Percentiles rank a stretch among this genome's conserved stretches.
phyloP scores from a whole-genome alignment of 2,329 filamentous ascomycete genomes.

The Colletotrichum theobromicola region DNA sequence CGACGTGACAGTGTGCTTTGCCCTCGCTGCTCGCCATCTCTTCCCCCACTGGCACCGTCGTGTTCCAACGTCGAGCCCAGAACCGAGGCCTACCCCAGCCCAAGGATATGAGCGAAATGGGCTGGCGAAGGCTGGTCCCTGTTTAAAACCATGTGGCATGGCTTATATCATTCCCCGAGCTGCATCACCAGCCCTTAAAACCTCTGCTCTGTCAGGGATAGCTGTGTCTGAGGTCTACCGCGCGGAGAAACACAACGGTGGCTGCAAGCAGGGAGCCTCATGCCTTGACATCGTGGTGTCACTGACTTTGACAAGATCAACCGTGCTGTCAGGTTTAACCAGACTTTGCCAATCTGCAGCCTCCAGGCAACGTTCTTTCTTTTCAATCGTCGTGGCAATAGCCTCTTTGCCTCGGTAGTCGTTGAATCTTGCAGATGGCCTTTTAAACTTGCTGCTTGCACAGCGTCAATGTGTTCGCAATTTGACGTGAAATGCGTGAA shows the following conservation, averaged over 20 bases:
- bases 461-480: neutral
- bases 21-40: neutral
- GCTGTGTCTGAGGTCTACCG: neutral
- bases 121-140: slow-evolving; percentile 6
- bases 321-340: neutral
- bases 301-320: neutral
- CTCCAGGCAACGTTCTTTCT: neutral
- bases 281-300: neutral
- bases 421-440: neutral
- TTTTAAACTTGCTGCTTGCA: neutral
- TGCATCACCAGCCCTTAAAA: neutral
- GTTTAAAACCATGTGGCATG: slow-evolving; percentile 19
- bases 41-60: neutral
- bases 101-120: neutral
- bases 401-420: neutral
- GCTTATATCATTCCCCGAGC: slow-evolving; percentile 4
- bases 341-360: neutral
- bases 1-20: slow-evolving; percentile 7
- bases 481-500: neutral
- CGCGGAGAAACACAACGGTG: neutral
- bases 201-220: neutral
- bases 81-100: slow-evolving; percentile 15
- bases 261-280: neutral
- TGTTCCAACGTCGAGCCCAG: slow-evolving; percentile 4
- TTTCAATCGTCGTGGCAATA: neutral